Evolutionary conservation across 2,329 filamentous ascomycete genomes (phyloP).

Genomic region (Blastomyces gilchristii): DNA sequence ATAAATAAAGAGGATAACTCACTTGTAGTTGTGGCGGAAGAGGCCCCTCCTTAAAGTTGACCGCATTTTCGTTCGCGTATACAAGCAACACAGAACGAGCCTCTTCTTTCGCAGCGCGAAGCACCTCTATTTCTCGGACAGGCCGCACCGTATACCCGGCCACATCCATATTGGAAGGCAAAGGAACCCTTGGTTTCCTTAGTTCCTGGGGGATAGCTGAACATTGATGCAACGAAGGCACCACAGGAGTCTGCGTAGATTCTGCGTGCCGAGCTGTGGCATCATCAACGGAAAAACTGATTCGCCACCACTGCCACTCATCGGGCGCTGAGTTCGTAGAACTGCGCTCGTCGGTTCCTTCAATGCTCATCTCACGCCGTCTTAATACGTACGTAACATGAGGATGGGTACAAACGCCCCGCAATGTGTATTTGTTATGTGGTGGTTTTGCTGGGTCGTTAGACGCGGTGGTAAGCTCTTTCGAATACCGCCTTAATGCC

Average conservation of each 20-base stretch:
- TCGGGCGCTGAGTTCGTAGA: constrained; percentile 16
- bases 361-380: constrained; percentile 20
- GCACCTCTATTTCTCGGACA: constrained; percentile 44
- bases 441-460: constrained; percentile 32
- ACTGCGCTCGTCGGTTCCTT: constrained; percentile 21
- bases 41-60: constrained; percentile 25
- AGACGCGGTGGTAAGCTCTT: constrained; percentile 38
- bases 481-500: constrained; percentile 36
- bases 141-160: constrained; percentile 33
- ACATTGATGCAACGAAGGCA: constrained; percentile 7
- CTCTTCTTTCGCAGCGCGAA: constrained; percentile 45
- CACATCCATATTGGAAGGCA: constrained; percentile 25
- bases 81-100: constrained; percentile 46
- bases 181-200: constrained; percentile 13
- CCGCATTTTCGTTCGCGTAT: constrained; percentile 46
- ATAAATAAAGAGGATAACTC: constrained; percentile 4
- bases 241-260: constrained; percentile 13
- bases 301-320: constrained; percentile 48
- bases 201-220: neutral
- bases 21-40: constrained; percentile 32
- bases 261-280: constrained; percentile 28
- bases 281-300: constrained; percentile 40
- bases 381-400: constrained; percentile 49
- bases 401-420: constrained; percentile 48
- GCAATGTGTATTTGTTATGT: constrained; percentile 44